Conservation (phyloP, 2,329 filamentous ascomycete species). For the Exophiala viscosa region DNA sequence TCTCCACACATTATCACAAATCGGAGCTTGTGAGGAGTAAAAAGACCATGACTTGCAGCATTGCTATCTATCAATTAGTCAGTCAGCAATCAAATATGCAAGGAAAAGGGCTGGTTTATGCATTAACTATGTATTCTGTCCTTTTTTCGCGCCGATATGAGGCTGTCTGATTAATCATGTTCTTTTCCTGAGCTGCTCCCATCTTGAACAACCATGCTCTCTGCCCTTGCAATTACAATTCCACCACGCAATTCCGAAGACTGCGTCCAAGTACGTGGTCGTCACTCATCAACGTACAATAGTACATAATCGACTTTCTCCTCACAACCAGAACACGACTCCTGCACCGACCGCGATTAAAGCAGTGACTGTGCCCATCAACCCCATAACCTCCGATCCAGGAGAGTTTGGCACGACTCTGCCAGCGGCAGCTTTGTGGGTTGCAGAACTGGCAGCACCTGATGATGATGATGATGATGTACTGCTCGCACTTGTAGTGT, state of each 20-base stretch:
- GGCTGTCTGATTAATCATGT: too few relatives aligned
- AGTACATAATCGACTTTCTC: background rate
- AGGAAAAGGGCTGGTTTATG: too few relatives aligned
- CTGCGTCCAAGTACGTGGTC: conserved; percentile 7
- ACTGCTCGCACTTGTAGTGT: background rate
- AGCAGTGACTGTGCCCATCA: conserved; percentile 16
- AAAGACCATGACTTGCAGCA: too few relatives aligned
- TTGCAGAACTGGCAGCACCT: conserved; percentile 15
- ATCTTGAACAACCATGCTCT: too few relatives aligned
- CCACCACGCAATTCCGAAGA: conserved; percentile 1
- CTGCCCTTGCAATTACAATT: background rate
- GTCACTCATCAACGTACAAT: conserved; percentile 10
- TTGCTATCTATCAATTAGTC: too few relatives aligned
- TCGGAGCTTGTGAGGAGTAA: too few relatives aligned
- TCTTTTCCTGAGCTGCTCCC: too few relatives aligned
- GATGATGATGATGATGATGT: conserved; percentile 8
- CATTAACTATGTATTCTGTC: too few relatives aligned
- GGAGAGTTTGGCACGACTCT: conserved; percentile 13
- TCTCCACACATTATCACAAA: too few relatives aligned
- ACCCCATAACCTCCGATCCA: conserved; percentile 4
- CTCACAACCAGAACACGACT: conserved; percentile 21
- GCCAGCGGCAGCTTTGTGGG: conserved; percentile 21
- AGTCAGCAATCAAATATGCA: too few relatives aligned
- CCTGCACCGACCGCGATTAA: conserved; percentile 23
- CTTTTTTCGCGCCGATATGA: too few relatives aligned